Conservation (phyloP, 2,329 filamentous ascomycete genomes). For the Aschersonia sp. region DNA sequence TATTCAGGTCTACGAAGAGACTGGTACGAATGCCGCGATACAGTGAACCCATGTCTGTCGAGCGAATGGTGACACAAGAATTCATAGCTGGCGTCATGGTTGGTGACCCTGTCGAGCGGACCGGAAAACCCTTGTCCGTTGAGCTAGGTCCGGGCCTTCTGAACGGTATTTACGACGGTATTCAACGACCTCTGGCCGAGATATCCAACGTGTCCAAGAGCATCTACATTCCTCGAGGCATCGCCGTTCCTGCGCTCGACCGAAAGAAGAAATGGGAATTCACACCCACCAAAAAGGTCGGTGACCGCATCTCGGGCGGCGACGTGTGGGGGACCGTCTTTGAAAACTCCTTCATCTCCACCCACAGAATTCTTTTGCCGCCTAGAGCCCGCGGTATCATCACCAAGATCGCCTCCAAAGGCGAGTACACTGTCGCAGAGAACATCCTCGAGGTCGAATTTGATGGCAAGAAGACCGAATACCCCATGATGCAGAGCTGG, state of each 20-base stretch:
- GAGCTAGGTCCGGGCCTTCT: slow-evolving; percentile 93
- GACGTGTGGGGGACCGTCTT: slow-evolving; percentile 92
- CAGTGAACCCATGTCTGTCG: neutral
- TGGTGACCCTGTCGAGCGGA: slow-evolving; percentile 80
- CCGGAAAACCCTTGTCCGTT: slow-evolving; percentile 91
- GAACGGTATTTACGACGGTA: slow-evolving; percentile 99
- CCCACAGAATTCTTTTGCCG: slow-evolving; percentile 86
- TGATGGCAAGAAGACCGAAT: slow-evolving; percentile 86
- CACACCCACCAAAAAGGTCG: slow-evolving; percentile 79
- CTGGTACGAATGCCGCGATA: slow-evolving; percentile 43
- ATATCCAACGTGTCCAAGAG: slow-evolving; percentile 67
- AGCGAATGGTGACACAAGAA: neutral
- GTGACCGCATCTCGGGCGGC: slow-evolving; percentile 91
- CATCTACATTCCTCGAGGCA: slow-evolving; percentile 97
- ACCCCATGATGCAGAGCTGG: slow-evolving; percentile 98
- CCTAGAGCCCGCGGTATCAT: slow-evolving; percentile 85
- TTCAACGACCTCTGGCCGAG: slow-evolving; percentile 81
- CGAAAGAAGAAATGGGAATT: slow-evolving; percentile 95
- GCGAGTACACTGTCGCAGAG: slow-evolving; percentile 85
- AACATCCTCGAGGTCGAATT: slow-evolving; percentile 95
- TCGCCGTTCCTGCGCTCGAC: slow-evolving; percentile 75
- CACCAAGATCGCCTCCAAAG: slow-evolving; percentile 77
- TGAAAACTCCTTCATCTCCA: slow-evolving; percentile 88
- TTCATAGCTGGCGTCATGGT: slow-evolving; percentile 79
- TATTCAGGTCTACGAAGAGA: slow-evolving; percentile 99